Evolutionary conservation across 441 rosid genomes (phyloP).

Genomic region (Erodium texanum): DNA sequence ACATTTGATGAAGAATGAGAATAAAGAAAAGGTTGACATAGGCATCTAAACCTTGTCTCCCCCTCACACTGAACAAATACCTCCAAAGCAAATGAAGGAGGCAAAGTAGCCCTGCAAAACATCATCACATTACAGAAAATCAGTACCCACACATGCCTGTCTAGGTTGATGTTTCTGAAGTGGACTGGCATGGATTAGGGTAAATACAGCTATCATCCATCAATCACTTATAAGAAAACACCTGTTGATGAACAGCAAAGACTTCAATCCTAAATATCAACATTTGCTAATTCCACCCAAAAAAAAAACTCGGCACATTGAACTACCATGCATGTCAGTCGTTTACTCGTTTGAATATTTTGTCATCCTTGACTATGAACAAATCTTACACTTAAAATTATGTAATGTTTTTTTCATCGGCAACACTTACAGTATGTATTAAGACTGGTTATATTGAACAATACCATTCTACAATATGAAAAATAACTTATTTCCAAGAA

Average conservation of each 20-base stretch:
- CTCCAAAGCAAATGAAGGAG: constrained; percentile 98
- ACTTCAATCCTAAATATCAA: not conserved
- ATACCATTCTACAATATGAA: not conserved
- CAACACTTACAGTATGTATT: not conserved
- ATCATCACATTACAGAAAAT: constrained; percentile 6
- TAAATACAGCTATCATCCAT: not conserved
- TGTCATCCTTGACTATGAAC: no score
- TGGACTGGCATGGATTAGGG: not conserved
- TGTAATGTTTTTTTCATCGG: no score
- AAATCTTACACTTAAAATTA: no score
- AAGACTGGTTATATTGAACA: not conserved
- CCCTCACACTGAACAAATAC: constrained; percentile 91
- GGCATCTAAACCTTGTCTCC: constrained; percentile 91
- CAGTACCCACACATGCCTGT: not conserved
- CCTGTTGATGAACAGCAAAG: not conserved
- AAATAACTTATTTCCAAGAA: not conserved
- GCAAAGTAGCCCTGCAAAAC: constrained; percentile 75
- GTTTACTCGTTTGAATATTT: no score
- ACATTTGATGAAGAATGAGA: constrained; percentile 93
- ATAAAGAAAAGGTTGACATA: constrained; percentile 90
- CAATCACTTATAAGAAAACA: not conserved
- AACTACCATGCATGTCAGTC: not conserved
- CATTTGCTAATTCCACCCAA: not conserved
- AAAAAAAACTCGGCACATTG: not conserved
- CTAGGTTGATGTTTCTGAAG: not conserved